Base-by-base conservation (phyloP, 805 yeast species). In the Phaffomyces opuntiae region DNA sequence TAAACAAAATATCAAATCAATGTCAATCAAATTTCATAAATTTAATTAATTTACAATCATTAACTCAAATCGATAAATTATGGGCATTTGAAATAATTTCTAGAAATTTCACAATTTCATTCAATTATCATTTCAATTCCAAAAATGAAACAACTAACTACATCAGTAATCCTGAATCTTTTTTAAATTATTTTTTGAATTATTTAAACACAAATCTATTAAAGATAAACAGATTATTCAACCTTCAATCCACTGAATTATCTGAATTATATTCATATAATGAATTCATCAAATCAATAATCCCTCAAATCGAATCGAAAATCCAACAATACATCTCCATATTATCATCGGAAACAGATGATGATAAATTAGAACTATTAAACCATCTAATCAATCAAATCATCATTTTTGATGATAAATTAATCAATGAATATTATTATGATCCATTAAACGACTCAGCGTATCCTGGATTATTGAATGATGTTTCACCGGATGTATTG, bases 101-200 rank as follows among this genome's bases (percentile, higher is more conserved):
- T 1, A 62, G 68, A 26, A 76, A 76, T 35, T 69, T 78, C 49
- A 57, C 63, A 14, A 56, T 68, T 7, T 67, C 82, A 42, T 80
- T 79, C 56, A 66, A 74, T 36, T 80, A 71, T 58, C 84, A 79
- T 55, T 79, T 79, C 61, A 69, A 71, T 45, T 59, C 64, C 6
- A 57, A 63, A 36, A 67, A 58, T 44, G 73, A 70, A 4, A 73
- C 12, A 29, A 11, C 77, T 3, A 74, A 66, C 56, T 68, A 70
- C 47, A 61, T 70, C 44, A 73, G 69, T 36, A 71, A 67, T 49
- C 80, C 77, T 40, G 82, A 79, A 53, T 68, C 77, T 65, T 77
- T 79, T 31, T 69, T 76, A 49, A 64, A 63, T 19, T 79, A 69
- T 49, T 61, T 71, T n/a, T 73, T 75, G 51, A 68, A 67, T 34